These are phyloP conservation scores for Tuber magnatum DNA, from an alignment of 495 filamentous ascomycete genomes.

Conservation along the genomic window DNA sequence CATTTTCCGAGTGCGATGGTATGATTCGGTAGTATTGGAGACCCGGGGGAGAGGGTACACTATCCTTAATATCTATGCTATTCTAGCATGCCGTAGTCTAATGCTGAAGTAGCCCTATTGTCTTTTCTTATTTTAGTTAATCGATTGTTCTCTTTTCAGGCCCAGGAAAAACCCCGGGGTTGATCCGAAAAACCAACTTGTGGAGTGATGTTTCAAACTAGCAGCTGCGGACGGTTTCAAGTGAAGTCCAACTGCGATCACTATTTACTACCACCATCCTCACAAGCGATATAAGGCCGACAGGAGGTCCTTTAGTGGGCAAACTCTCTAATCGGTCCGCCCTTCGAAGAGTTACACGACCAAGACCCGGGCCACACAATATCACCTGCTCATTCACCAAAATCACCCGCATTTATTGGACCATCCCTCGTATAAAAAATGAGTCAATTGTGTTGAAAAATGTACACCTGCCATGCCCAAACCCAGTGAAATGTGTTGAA, in stretches of 20 bases:
- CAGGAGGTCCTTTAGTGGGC: not conserved
- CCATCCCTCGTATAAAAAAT: not conserved
- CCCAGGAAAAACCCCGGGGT: not conserved
- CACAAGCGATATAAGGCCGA: not conserved
- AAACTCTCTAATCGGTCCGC: not conserved
- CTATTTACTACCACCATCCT: not conserved
- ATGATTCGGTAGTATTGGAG: not conserved
- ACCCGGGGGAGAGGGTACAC: not conserved
- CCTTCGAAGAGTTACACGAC: not conserved
- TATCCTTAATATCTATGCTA: too few relatives aligned
- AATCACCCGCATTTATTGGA: not conserved
- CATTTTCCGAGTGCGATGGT: not conserved
- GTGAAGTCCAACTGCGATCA: not conserved
- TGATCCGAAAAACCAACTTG: not conserved
- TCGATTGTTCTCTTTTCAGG: not conserved
- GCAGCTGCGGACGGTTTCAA: not conserved
- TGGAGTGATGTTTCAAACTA: not conserved
- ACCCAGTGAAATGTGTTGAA: conserved; percentile 10
- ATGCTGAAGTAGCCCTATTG: not conserved
- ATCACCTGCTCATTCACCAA: not conserved
- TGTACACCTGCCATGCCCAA: conserved; percentile 10
- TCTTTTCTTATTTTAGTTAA: not conserved
- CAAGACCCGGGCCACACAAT: not conserved
- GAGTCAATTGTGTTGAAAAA: conserved; percentile 7
- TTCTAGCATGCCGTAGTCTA: not conserved